Base-by-base conservation (phyloP, 495 filamentous ascomycete genomes). In the Podospora pseudocomata region DNA sequence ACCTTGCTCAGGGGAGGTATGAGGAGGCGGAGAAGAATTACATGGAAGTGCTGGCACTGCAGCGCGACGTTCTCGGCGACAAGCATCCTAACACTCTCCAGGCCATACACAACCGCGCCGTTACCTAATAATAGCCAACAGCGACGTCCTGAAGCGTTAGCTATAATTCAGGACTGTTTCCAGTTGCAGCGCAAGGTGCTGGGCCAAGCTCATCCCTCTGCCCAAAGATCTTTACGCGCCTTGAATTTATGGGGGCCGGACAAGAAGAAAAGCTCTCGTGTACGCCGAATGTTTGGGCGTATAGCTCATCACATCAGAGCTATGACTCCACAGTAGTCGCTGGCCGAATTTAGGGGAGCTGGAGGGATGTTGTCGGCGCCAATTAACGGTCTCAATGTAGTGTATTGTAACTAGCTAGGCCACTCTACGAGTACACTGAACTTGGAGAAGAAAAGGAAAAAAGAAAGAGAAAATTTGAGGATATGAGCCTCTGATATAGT, bases 61-160 rank as follows among this genome's bases (percentile, higher is more conserved):
- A 1, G 20, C 20, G 20, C 20, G 20, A 20, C 20, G 20, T 20
- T 20, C 20, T 20, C 20, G 73, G 78, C 0, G 54, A 69, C 11
- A 68, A 76, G 54, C 75, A 80, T 76, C 74, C 76, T 16, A 18
- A 71, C 23, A 78, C 76, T 44, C 65, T 77, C 19, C 63, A 0
- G 15, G 65, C 56, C 15, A 73, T 78, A 64, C 1, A 30, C 20
- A 59, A 72, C 63, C 70, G 78, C 34, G 78, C 76, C 1, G 44
- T 39, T 34, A 78, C 68, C 55, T 79, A 71, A 61, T n/a, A 39
- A 65, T 44, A 57, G 54, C 54, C 27, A 16, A 65, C 26, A 59
- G 55, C 64, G 64, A 49, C 56, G 55, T 32, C 11, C 62, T 54
- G 3, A 57, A 57, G 54, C 54, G 20, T 18, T 57, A 23, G 20